Conservation (phyloP, 345 rosid genomes). For the Heritiera littoralis region DNA sequence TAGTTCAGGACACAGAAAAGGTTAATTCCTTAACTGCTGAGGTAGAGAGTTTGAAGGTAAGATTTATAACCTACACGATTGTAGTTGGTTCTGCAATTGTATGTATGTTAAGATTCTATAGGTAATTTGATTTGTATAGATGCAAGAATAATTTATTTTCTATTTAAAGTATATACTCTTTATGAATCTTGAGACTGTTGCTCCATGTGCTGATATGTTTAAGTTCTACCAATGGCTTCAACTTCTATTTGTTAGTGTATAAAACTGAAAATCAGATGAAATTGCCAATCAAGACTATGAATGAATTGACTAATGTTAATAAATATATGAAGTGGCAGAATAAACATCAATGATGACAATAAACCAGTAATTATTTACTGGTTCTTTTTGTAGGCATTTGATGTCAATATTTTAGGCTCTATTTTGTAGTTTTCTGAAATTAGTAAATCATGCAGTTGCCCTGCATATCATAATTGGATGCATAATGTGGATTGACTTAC, state of each 20-base stretch:
- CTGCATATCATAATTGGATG: neutral
- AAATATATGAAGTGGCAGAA: neutral
- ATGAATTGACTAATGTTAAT: conserved; percentile 1
- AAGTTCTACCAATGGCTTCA: conserved; percentile 1
- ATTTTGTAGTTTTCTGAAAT: neutral
- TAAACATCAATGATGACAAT: neutral
- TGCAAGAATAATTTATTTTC: neutral
- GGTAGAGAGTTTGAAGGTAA: conserved; percentile 83
- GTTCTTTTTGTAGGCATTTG: neutral
- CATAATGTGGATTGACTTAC: neutral
- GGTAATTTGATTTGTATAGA: neutral
- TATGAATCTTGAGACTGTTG: neutral
- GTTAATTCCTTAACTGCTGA: conserved; percentile 67
- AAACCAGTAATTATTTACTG: neutral
- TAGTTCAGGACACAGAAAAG: conserved; percentile 90
- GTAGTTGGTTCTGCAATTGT: neutral
- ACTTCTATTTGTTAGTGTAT: neutral
- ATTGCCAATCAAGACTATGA: neutral
- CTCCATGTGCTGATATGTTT: neutral
- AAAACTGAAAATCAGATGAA: conserved; percentile 10
- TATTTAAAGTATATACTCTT: neutral
- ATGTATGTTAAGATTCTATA: neutral
- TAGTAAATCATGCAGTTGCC: neutral
- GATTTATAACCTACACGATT: conserved; percentile 17
- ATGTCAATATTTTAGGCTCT: neutral